phyloP scores from a whole-genome alignment of 352 stramenopile species.

The Globisporangium paroecandrum region DNA sequence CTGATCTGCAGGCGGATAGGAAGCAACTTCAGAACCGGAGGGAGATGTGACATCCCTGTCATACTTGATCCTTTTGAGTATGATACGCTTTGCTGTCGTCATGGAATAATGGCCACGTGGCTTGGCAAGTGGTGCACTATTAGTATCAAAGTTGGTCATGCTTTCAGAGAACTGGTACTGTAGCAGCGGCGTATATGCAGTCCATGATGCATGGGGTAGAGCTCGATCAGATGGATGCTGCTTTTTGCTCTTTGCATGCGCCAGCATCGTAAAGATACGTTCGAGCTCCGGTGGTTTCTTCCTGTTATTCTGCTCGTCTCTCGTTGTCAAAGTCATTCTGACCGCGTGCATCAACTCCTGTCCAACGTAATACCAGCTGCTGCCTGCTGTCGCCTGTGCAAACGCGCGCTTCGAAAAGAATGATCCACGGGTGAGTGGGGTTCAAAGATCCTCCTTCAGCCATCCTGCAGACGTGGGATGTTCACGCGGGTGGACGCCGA shows the following conservation, averaged over 20 bases:
- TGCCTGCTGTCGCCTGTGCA: background rate
- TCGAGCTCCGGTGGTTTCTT: background rate
- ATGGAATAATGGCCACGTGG: background rate
- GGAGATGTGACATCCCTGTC: background rate
- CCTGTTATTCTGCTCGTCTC: background rate
- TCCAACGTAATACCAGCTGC: background rate
- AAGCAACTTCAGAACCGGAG: conserved; percentile 2
- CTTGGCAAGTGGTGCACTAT: too few relatives aligned
- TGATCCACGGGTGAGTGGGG: background rate
- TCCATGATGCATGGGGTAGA: background rate
- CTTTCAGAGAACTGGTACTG: too few relatives aligned
- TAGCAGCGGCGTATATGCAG: background rate
- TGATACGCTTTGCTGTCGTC: background rate
- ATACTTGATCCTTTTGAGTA: background rate
- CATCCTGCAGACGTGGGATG: background rate
- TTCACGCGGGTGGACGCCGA: background rate
- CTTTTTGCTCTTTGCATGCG: background rate
- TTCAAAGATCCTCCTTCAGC: background rate
- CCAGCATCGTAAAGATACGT: background rate
- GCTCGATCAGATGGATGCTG: background rate
- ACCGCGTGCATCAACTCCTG: background rate
- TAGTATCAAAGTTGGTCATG: too few relatives aligned
- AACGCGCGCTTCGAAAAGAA: background rate
- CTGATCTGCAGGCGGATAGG: background rate
- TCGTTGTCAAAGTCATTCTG: too few relatives aligned